A percentile compares a stretch with the other conserved stretches of the same genome.
phyloP scores from a whole-genome alignment of 2,329 filamentous ascomycete genomes.

The Diaporthe sp. region DNA sequence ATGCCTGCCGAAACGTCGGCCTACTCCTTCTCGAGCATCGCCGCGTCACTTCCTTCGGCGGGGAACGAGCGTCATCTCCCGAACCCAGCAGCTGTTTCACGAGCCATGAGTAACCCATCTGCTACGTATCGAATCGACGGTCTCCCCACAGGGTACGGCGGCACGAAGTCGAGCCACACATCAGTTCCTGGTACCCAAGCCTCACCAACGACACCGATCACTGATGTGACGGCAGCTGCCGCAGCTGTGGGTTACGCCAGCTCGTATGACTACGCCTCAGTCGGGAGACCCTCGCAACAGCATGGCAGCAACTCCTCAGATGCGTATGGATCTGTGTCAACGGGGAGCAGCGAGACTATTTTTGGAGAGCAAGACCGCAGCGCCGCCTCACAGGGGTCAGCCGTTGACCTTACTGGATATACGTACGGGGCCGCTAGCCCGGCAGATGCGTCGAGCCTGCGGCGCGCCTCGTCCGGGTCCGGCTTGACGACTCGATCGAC shows the following conservation, averaged over 20 bases:
- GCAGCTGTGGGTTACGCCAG: slow-evolving; percentile 35
- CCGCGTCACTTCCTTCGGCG: slow-evolving; percentile 55
- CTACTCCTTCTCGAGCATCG: slow-evolving; percentile 59
- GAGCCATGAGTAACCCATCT: slow-evolving; percentile 48
- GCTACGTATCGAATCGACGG: slow-evolving; percentile 49
- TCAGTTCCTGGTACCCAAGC: slow-evolving; percentile 42
- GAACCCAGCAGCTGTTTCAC: slow-evolving; percentile 49
- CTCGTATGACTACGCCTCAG: slow-evolving; percentile 40
- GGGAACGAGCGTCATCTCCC: slow-evolving; percentile 52
- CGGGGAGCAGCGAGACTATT: slow-evolving; percentile 43
- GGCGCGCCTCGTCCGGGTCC: slow-evolving; percentile 37
- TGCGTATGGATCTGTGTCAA: slow-evolving; percentile 36
- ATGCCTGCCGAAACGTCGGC: slow-evolving; percentile 50
- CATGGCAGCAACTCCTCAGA: slow-evolving; percentile 38
- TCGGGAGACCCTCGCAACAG: slow-evolving; percentile 42
- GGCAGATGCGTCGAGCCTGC: slow-evolving; percentile 37
- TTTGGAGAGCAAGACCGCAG: slow-evolving; percentile 48
- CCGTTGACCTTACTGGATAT: slow-evolving; percentile 47
- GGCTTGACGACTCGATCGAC: slow-evolving; percentile 38
- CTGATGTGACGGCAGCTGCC: slow-evolving; percentile 46
- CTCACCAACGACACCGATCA: slow-evolving; percentile 44
- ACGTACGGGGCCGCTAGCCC: slow-evolving; percentile 45
- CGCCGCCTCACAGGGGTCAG: slow-evolving; percentile 46
- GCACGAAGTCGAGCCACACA: slow-evolving; percentile 44
- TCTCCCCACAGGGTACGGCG: slow-evolving; percentile 38